These are phyloP conservation scores for Cyberlindnera maritima DNA, from an alignment of 805 yeast species.

Conservation along the genomic window DNA sequence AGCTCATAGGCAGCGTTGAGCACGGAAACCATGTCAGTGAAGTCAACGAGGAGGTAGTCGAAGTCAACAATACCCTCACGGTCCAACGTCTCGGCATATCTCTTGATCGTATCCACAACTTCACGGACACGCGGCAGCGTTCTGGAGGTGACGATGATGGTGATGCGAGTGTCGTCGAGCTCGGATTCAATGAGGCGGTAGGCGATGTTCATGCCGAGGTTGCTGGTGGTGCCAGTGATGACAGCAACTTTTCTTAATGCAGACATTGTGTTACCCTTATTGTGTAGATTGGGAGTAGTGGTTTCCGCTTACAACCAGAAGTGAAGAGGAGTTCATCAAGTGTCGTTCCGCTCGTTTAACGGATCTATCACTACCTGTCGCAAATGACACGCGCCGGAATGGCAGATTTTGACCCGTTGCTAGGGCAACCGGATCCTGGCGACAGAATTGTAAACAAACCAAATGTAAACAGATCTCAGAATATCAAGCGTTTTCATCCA, in stretches of 20 bases:
- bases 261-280: constrained; percentile 3
- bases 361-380: too few relatives aligned
- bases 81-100: constrained; percentile 36
- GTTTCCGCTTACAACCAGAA: neutral
- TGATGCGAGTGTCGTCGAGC: constrained; percentile 53
- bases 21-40: constrained; percentile 84
- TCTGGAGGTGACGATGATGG: constrained; percentile 85
- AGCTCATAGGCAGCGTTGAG: constrained; percentile 72
- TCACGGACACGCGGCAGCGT: constrained; percentile 82
- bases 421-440: too few relatives aligned
- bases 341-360: constrained; percentile 1
- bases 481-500: too few relatives aligned
- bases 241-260: constrained; percentile 38
- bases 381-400: neutral
- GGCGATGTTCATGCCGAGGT: constrained; percentile 84
- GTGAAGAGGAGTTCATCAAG: neutral
- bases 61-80: constrained; percentile 67
- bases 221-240: constrained; percentile 50
- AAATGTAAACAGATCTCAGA: neutral
- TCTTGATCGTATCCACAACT: constrained; percentile 57
- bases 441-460: neutral
- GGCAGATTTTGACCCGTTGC: neutral
- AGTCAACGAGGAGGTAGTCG: constrained; percentile 88
- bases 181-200: constrained; percentile 66
- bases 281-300: too few relatives aligned